Base-by-base conservation (phyloP, 108 stramenopile species). In the Mayamaea pseudoterrestris region DNA sequence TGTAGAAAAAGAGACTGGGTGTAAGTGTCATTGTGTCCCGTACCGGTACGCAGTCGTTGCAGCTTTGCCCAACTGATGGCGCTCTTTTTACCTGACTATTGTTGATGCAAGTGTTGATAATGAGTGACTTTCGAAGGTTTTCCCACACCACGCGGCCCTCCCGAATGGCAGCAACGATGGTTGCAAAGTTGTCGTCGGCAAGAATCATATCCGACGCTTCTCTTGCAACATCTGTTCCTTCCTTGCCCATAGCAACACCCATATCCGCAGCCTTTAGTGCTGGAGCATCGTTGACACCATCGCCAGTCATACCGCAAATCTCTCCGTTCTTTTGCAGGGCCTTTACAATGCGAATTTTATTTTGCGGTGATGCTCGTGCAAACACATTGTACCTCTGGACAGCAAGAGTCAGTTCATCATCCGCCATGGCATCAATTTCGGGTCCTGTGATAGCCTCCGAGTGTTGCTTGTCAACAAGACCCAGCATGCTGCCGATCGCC, bases 211-310 rank as follows among this genome's bases (percentile, higher is more conserved):
- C 87, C 20, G 93, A 83, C 24, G 95, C 95, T 57, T 95, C 85
- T 69, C 92, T 89, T 40, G 98, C 81, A 11, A 97, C 98, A 53
- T 93, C 93, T 47, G 93, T 90, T 53, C 98, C 98, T 69, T 82
- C 87, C 59, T 88, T 93, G 36, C 95, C 98, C 98, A 99, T 99
- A 46, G 98, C 98, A 56, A 99, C 92, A 64, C 98, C 98, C 73
- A 99, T 93, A 65, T 97, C 90, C 16, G 96, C 98, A 52, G 81
- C 75, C 76, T 96, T 97, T 13, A 99, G 71, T 7, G 98, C 95
- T 25, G 98, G 98, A 24, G 95, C 88, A 58, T 99, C 98, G 54
- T 99, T 99, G 30, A 99, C 98, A 51, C 98, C 98, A 67, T 99
- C 98, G 40, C 98, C 98, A 41, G 98, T 99, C 90, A 99, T 92